Evolutionary conservation across 768 basidiomycete species (phyloP), one percentile per base, ranked within the genome.

Genomic region (Gymnopilus dilepis): DNA sequence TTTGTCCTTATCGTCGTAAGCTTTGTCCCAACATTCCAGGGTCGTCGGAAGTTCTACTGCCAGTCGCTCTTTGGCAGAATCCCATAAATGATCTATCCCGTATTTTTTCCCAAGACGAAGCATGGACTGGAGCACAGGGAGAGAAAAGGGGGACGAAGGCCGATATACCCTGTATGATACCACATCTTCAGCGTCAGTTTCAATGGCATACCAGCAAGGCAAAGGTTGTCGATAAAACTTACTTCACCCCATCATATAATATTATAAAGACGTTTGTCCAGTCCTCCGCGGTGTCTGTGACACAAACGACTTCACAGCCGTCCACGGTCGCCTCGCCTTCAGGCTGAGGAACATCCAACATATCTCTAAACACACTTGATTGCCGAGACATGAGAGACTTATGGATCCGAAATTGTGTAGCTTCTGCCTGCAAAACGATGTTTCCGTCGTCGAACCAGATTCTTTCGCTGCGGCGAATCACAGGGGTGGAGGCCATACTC

Each of bases 401-500:
- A 24, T 63, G 58, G 6, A 63, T 42, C 12, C 58, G 51, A 19
- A 59, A 63, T 30, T 59, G 41, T 3, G 19, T 55, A 17, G 7
- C 12, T 1, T 28, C 51, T 6, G 30, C 52, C 17, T 54, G 57
- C 9, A 63, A 21, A n/a, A 63, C 19, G n/a, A 63, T 15, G 26
- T 62, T 56, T n/a, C 63, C 61, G 17, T 62, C 61, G 5, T 45
- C 59, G 45, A 64, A 64, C 54, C 54, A 56, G 24, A 60, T 24
- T 31, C 28, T 59, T 15, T 54, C 51, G 13, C n/a, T n/a, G n/a
- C 34, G 33, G 37, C 52, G 42, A n/a, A 47, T 15, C 0, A 47
- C 24, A 1, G 21, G 26, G 24, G 13, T 24, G 43, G 3, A 12
- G 13, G 3, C 15, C 43, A 6, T 11, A 4, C 7, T 8, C 19